A percentile compares a stretch with the other conserved stretches of the same genome.
Evolutionary conservation across 2,329 filamentous ascomycete species (phyloP).

Genomic region (Thielaviopsis cerberus): DNA sequence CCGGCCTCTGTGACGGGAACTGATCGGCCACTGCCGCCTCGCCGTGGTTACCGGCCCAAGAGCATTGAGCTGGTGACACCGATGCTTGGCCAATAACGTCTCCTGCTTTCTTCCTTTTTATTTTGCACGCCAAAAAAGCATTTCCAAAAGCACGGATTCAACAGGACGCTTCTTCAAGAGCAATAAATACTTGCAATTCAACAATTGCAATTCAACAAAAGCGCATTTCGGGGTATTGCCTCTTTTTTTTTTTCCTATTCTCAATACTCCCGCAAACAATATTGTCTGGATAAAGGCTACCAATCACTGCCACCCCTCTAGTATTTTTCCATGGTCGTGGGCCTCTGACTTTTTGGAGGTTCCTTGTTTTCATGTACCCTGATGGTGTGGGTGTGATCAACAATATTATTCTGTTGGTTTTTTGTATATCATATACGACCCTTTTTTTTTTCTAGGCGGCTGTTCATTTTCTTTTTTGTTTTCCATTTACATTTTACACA

Average conservation of each 20-base stretch:
- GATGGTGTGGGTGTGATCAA: no score
- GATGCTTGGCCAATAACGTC: conserved; percentile 28
- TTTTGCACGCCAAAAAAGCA: not conserved
- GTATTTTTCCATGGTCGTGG: not conserved
- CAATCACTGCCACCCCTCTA: no score
- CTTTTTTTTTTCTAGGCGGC: conserved; percentile 3
- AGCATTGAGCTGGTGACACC: conserved; percentile 47
- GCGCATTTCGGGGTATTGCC: not conserved
- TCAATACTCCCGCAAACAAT: not conserved
- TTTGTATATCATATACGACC: not conserved
- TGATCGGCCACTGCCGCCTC: conserved; percentile 38
- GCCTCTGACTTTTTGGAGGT: not conserved
- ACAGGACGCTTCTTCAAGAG: conserved; percentile 1
- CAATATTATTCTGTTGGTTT: not conserved
- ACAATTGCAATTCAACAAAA: not conserved
- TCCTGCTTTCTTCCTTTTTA: not conserved
- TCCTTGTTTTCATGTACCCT: not conserved
- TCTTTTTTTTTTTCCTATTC: not conserved
- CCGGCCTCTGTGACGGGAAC: conserved; percentile 19
- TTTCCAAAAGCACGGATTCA: conserved; percentile 6
- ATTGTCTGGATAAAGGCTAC: no score
- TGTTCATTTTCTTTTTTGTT: not conserved
- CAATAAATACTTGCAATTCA: conserved; percentile 2
- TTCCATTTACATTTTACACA: not conserved
- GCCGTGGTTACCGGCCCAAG: conserved; percentile 38